Percentiles rank a stretch among this genome's conserved stretches.
These are phyloP conservation scores for Croton setiger DNA, from an alignment of 441 rosid species.

Conservation along the genomic window DNA sequence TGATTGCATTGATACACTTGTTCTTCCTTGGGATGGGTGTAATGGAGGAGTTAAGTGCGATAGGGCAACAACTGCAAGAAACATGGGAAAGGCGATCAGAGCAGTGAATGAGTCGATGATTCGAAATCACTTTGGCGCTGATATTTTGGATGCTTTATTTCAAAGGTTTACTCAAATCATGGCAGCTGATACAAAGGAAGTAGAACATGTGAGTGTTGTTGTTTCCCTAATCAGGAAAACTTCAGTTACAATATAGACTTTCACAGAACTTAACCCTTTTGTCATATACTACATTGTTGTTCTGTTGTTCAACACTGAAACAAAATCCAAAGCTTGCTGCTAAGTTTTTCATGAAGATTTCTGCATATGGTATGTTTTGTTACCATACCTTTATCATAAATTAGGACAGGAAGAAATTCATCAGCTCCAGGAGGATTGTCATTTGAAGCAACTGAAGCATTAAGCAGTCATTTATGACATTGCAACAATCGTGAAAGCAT, in stretches of 20 bases:
- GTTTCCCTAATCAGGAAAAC: conserved; percentile 32
- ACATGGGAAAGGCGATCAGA: conserved; percentile 29
- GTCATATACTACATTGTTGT: no score
- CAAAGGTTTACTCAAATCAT: conserved; percentile 27
- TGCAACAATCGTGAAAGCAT: conserved; percentile 95
- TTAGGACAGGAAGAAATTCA: conserved; percentile 95
- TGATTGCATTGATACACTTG: conserved; percentile 20
- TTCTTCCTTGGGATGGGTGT: conserved; percentile 32
- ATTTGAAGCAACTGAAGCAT: conserved; percentile 75
- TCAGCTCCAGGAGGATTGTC: conserved; percentile 94
- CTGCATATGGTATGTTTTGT: no score
- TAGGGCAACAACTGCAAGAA: conserved; percentile 27
- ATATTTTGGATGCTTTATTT: conserved; percentile 34
- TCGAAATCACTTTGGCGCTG: conserved; percentile 32
- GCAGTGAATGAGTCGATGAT: conserved; percentile 40
- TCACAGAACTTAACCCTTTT: no score
- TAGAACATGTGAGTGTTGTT: conserved; percentile 28
- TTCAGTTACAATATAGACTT: no score
- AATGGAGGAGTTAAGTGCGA: conserved; percentile 26
- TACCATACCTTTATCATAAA: conserved; percentile 77
- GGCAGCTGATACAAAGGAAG: conserved; percentile 34
- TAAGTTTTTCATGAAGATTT: no score
- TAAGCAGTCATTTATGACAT: conserved; percentile 79
- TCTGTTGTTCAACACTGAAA: no score
- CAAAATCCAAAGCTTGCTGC: no score